These are phyloP conservation scores for Piper betle DNA, from an alignment of 164 flowering plant genomes.

Conservation along the genomic window DNA sequence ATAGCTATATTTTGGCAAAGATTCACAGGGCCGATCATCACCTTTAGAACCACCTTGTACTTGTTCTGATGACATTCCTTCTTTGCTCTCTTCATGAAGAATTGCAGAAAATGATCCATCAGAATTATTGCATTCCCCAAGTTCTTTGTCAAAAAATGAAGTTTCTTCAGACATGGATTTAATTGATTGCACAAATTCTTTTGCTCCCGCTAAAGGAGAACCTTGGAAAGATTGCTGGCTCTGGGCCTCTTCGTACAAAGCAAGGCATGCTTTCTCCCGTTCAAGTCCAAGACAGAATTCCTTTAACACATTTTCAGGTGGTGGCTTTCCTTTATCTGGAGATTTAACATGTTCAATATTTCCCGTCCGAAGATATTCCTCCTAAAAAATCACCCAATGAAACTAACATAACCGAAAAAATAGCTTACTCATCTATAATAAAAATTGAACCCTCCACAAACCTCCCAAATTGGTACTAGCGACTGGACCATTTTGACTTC, in stretches of 20 bases:
- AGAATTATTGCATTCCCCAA: conserved; percentile 5
- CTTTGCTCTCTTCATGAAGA: conserved; percentile 12
- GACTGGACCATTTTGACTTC: conserved; percentile 95
- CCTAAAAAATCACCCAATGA: conserved; percentile 31
- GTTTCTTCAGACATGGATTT: conserved; percentile 17
- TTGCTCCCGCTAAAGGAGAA: conserved; percentile 13
- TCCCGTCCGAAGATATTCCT: conserved; percentile 75
- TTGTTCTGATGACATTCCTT: conserved; percentile 7
- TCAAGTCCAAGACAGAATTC: conserved; percentile 36
- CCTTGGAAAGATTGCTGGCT: conserved; percentile 11
- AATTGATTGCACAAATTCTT: conserved; percentile 16
- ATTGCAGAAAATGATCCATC: conserved; percentile 10
- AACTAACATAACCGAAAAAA: background rate
- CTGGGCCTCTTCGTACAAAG: conserved; percentile 24
- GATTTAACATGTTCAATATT: conserved; percentile 23
- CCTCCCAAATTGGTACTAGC: conserved; percentile 98
- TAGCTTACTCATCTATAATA: background rate
- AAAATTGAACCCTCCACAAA: conserved; percentile 19
- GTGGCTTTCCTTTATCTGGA: conserved; percentile 60
- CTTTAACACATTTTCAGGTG: conserved; percentile 45
- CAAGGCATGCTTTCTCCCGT: conserved; percentile 26
- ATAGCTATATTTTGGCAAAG: background rate
- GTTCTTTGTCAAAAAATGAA: conserved; percentile 13
- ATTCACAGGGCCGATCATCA: conserved; percentile 2
- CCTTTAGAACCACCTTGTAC: conserved; percentile 11